Conservation (phyloP, 495 filamentous ascomycete genomes). For the Sporormia fimetaria region DNA sequence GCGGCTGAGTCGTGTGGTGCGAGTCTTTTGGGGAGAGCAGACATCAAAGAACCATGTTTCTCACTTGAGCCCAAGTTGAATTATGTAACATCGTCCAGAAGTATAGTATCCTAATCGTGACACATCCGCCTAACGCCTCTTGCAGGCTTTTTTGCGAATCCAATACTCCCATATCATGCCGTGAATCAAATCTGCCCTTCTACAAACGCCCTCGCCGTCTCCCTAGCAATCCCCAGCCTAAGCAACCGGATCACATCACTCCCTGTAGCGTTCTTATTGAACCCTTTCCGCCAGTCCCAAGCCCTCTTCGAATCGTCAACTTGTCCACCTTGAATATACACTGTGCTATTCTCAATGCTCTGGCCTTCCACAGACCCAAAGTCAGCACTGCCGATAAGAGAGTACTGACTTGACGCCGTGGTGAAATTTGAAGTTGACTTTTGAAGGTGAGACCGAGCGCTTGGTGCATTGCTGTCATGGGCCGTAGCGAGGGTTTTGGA, state of each 20-base stretch:
- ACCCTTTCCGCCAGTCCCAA: constrained; percentile 75
- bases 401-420: constrained; percentile 43
- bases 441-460: constrained; percentile 53
- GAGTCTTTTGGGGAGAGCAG: too few relatives aligned
- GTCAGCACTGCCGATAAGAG: constrained; percentile 62
- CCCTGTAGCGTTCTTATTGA: constrained; percentile 46
- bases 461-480: constrained; percentile 36
- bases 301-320: constrained; percentile 43
- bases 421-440: constrained; percentile 52
- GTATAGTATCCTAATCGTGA: too few relatives aligned
- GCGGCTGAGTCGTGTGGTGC: too few relatives aligned
- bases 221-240: constrained; percentile 61
- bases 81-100: too few relatives aligned
- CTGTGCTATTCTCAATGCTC: constrained; percentile 42
- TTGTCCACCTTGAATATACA: constrained; percentile 39
- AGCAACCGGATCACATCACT: constrained; percentile 59
- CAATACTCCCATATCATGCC: too few relatives aligned
- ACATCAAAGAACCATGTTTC: too few relatives aligned
- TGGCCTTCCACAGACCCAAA: constrained; percentile 46
- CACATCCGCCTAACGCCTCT: too few relatives aligned
- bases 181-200: constrained; percentile 38
- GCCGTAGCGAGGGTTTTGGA: constrained; percentile 51
- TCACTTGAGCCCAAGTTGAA: too few relatives aligned
- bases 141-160: too few relatives aligned
- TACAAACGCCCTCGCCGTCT: constrained; percentile 53